Conservation (phyloP, 345 rosid genomes). For the Salix koriyanagi region DNA sequence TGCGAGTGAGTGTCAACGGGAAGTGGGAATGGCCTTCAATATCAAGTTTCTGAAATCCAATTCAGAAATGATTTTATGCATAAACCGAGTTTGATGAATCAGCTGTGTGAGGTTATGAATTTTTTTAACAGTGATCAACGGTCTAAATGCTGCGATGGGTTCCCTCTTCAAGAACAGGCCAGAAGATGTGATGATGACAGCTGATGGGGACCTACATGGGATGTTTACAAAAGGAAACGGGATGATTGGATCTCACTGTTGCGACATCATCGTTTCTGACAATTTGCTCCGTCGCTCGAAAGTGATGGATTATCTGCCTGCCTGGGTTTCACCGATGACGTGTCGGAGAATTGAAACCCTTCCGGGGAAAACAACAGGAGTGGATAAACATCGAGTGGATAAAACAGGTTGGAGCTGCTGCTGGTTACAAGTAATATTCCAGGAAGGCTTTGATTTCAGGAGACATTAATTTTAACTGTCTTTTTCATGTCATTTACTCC, state of each 20-base stretch:
- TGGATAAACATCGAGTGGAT: not conserved
- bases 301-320: constrained; percentile 19
- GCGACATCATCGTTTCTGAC: constrained; percentile 14
- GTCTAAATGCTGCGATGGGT: not conserved
- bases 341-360: too few species aligned
- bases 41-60: not conserved
- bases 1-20: constrained; percentile 23
- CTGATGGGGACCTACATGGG: constrained; percentile 1
- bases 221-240: not conserved
- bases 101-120: not conserved
- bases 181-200: constrained; percentile 14
- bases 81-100: not conserved
- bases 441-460: not conserved
- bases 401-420: not conserved
- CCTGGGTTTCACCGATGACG: not conserved
- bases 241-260: constrained; percentile 21
- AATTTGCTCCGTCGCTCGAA: constrained; percentile 13
- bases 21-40: constrained; percentile 8
- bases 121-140: not conserved
- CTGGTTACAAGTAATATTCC: not conserved
- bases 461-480: not conserved
- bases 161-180: not conserved
- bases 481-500: not conserved
- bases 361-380: too few species aligned
- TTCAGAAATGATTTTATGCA: not conserved